Base-by-base conservation (phyloP, 352 stramenopile genomes). In the Lagenidium giganteum region DNA sequence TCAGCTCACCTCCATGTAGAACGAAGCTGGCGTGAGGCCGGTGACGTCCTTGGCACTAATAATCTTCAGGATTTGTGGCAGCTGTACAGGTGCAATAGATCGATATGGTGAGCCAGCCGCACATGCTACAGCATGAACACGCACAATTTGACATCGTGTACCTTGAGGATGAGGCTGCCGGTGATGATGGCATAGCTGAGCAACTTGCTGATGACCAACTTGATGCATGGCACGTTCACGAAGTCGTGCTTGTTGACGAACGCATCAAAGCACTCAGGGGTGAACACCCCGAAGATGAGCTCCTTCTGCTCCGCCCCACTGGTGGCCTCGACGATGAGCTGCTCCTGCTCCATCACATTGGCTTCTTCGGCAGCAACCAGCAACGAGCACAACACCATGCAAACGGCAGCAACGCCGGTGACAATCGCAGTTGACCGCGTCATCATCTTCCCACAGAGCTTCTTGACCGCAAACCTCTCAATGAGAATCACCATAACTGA, bases 1-100 rank as follows among this genome's bases (percentile, higher is more conserved):
- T n/a, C n/a, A n/a, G n/a, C n/a, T n/a, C n/a, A n/a, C 78, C 30
- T 95, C 83, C 65, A 95, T 83, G 72, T 95, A 95, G 59, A 95
- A 95, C 23, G 78, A 87, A 25, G 77, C 65, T 7, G 82, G 81
- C 20, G 77, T 95, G 41, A 95, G 67, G 0, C 83, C 83, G 33
- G 81, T 92, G 33, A 93, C 83, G 39, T 91, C 77, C 41, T 75
- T 84, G 17, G 77, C 83, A 6, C 53, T 42, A 20, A 93, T 16
- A 45, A 95, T 93, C 69, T 95, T 95, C 44, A 95, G 60, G 59
- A 95, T 95, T 54, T 95, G 83, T 31, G 83, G 83, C 37, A 95
- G 49, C 56, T n/a, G n/a, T n/a, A n/a, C n/a, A n/a, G n/a, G n/a
- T n/a, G n/a, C n/a, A n/a, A n/a, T n/a, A n/a, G n/a, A n/a, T 53